A percentile compares a stretch with the other conserved stretches of the same genome.
Evolutionary conservation across 108 stramenopile species (phyloP).

Genomic region (Nitzschia palea): DNA sequence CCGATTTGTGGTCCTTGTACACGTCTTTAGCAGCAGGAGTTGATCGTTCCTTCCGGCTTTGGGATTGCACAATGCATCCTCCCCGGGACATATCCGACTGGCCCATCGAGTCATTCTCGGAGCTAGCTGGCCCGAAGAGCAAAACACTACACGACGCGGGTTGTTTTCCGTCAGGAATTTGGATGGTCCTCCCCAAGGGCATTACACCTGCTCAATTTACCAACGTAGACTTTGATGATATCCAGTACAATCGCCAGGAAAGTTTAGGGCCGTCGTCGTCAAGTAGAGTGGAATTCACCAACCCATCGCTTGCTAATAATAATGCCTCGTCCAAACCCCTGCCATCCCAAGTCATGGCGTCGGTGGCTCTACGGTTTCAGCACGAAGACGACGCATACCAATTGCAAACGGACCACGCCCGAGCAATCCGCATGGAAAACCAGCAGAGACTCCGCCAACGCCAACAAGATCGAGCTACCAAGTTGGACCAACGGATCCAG

Average conservation of each 20-base stretch:
- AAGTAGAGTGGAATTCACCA: conserved; percentile 16
- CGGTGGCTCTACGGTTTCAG: conserved; percentile 47
- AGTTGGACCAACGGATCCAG: conserved; percentile 50
- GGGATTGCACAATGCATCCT: conserved; percentile 62
- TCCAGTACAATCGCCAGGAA: conserved; percentile 30
- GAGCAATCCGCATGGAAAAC: conserved; percentile 13
- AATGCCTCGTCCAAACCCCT: conserved; percentile 30
- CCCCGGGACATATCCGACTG: conserved; percentile 56
- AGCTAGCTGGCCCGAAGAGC: conserved; percentile 48
- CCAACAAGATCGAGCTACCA: conserved; percentile 33
- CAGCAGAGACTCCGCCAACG: conserved; percentile 20
- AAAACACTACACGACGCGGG: conserved; percentile 68
- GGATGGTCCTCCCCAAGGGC: conserved; percentile 44
- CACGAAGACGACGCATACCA: conserved; percentile 16
- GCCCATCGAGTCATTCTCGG: conserved; percentile 31
- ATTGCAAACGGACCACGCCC: neutral
- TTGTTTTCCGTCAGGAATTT: conserved; percentile 74
- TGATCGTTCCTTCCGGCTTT: conserved; percentile 9
- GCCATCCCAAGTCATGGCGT: conserved; percentile 65
- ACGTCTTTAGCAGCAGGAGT: neutral
- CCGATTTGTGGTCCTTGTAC: conserved; percentile 6
- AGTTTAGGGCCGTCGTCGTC: neutral
- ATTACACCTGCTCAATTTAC: conserved; percentile 7
- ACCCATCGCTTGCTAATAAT: conserved; percentile 3
- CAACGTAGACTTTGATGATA: conserved; percentile 9